Conservation (phyloP, 225 moss, liverwort and hornwort genomes). For the Straminergon stramineum region DNA sequence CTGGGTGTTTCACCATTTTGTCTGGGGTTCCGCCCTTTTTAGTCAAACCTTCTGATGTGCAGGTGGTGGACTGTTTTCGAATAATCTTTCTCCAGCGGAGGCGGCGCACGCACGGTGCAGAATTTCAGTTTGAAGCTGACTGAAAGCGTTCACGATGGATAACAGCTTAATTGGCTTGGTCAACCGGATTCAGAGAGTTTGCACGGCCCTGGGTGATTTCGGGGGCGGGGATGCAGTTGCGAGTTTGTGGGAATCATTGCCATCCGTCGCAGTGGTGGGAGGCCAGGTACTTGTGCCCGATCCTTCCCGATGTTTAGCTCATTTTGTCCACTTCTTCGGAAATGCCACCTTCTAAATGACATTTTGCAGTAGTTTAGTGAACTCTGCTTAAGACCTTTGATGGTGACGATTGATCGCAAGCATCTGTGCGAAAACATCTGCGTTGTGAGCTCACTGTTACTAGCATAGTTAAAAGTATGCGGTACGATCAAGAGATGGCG, state of each 20-base stretch:
- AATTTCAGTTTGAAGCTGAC: background rate
- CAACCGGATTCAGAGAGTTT: constrained; percentile 90
- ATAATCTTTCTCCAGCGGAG: background rate
- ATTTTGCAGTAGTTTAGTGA: background rate
- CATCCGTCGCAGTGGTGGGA: constrained; percentile 83
- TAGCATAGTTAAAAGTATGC: background rate
- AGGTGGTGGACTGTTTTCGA: background rate
- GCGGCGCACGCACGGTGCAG: background rate
- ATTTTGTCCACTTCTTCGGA: background rate
- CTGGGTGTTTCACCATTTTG: background rate
- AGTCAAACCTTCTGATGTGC: background rate
- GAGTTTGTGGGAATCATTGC: constrained; percentile 91
- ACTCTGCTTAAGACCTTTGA: background rate
- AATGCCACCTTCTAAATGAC: background rate
- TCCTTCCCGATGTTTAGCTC: background rate
- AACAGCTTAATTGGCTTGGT: constrained; percentile 89
- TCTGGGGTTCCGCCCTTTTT: background rate
- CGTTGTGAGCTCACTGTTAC: background rate
- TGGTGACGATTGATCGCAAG: background rate
- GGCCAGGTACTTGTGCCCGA: constrained; percentile 51
- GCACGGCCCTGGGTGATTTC: constrained; percentile 86
- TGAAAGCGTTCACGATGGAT: constrained; percentile 44
- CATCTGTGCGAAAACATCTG: background rate
- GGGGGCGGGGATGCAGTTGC: constrained; percentile 86
- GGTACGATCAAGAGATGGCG: background rate